Conservation (phyloP, 2,329 filamentous ascomycete species). For the Cladosporium sp. region DNA sequence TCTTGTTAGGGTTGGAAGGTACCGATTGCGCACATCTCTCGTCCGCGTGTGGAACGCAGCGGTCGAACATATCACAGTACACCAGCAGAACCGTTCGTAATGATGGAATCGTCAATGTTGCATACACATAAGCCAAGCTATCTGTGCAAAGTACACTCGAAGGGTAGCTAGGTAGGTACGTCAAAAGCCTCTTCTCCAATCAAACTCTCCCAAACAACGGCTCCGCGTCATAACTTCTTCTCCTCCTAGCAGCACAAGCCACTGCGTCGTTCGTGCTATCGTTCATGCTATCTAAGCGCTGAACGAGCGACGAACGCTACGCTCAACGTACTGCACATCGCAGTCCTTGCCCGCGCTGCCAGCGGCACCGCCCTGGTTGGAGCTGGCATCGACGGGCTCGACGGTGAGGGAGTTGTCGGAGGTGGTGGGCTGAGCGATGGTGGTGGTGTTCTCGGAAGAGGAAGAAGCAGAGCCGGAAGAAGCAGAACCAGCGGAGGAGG, state of each 20-base stretch:
- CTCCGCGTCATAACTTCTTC: not conserved
- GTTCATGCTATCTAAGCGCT: conserved; percentile 20
- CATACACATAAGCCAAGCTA: not conserved
- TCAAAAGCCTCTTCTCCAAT: not conserved
- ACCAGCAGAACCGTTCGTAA: no score
- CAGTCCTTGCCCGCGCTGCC: not conserved
- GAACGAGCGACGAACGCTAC: conserved; percentile 8
- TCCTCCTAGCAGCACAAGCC: not conserved
- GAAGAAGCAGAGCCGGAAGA: not conserved
- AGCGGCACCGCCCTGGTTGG: not conserved
- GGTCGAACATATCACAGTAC: no score
- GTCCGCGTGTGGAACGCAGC: no score
- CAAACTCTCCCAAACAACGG: not conserved
- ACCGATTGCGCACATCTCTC: not conserved
- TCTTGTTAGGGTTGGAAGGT: not conserved
- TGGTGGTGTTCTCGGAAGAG: not conserved
- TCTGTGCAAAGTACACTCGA: not conserved
- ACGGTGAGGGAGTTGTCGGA: conserved; percentile 2
- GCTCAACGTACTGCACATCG: conserved; percentile 18
- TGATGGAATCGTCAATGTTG: not conserved
- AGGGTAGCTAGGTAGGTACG: not conserved
- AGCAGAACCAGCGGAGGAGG: not conserved
- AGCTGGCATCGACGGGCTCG: not conserved
- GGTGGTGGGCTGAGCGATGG: not conserved
- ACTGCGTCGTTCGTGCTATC: not conserved